Evolutionary conservation across 2,329 filamentous ascomycete species (phyloP).

Genomic region (Fusarium verticillioides): DNA sequence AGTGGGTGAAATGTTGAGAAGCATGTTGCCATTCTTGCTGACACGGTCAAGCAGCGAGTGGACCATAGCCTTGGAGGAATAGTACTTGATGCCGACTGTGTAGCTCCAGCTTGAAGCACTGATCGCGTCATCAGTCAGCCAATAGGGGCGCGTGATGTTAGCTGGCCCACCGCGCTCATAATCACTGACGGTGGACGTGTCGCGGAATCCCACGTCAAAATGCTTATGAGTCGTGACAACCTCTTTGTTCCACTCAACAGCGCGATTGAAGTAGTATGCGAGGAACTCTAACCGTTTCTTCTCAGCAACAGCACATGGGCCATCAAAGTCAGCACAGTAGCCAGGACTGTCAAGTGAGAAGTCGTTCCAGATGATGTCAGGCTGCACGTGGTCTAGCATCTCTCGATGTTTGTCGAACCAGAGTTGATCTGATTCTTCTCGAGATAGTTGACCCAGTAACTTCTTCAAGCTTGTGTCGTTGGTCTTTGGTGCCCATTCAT

Average conservation of each 20-base stretch:
- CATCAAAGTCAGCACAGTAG: background rate
- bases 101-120: conserved; percentile 24
- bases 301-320: conserved; percentile 10
- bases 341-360: conserved; percentile 10
- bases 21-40: conserved; percentile 19
- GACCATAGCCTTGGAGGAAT: conserved; percentile 14
- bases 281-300: conserved; percentile 5
- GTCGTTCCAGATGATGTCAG: conserved; percentile 22
- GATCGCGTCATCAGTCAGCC: conserved; percentile 14
- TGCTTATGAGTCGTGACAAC: conserved; percentile 16
- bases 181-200: conserved; percentile 15
- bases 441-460: background rate
- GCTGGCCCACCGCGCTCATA: conserved; percentile 12
- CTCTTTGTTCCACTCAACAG: conserved; percentile 10
- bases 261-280: conserved; percentile 13
- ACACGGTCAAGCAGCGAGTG: conserved; percentile 13
- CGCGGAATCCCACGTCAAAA: conserved; percentile 12
- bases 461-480: conserved; percentile 16
- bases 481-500: conserved; percentile 10
- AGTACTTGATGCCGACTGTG: conserved; percentile 13
- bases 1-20: conserved; percentile 11
- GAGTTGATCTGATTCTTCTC: background rate
- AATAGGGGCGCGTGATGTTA: conserved; percentile 9
- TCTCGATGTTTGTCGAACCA: conserved; percentile 19
- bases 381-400: conserved; percentile 16